These are phyloP conservation scores for Phytomonas sp. DNA, from an alignment of 208 protist species.

Conservation along the genomic window DNA sequence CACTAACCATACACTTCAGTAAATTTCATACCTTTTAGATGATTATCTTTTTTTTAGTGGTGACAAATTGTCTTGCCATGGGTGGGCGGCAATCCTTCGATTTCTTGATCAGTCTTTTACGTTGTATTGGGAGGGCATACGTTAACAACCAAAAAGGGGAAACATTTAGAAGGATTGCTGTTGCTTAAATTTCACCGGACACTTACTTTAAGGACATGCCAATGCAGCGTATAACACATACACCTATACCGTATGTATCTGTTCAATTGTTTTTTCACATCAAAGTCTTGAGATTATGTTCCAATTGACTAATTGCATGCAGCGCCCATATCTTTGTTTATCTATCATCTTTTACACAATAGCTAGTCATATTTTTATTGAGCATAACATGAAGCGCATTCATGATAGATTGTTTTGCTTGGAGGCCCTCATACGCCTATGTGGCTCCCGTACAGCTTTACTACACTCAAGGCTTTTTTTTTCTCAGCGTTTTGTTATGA, in stretches of 20 bases:
- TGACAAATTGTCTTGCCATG: background rate
- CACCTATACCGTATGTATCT: background rate
- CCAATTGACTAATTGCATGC: background rate
- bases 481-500: background rate
- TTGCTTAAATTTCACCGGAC: background rate
- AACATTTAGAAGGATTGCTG: background rate
- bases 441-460: background rate
- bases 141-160: background rate
- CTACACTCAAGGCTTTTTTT: constrained; percentile 4
- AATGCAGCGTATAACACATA: background rate
- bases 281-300: background rate
- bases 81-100: background rate
- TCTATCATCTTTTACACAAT: background rate
- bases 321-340: background rate
- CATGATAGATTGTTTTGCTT: background rate
- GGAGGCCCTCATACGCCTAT: background rate
- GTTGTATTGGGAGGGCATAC: background rate
- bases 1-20: background rate
- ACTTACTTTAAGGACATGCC: background rate
- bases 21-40: background rate
- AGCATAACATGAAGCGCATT: background rate
- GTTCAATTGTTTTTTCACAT: background rate
- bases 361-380: background rate
- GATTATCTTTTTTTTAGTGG: background rate
- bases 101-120: background rate